Conservation (phyloP, 176 grass and related monocot genomes). For the Zizania latifolia region DNA sequence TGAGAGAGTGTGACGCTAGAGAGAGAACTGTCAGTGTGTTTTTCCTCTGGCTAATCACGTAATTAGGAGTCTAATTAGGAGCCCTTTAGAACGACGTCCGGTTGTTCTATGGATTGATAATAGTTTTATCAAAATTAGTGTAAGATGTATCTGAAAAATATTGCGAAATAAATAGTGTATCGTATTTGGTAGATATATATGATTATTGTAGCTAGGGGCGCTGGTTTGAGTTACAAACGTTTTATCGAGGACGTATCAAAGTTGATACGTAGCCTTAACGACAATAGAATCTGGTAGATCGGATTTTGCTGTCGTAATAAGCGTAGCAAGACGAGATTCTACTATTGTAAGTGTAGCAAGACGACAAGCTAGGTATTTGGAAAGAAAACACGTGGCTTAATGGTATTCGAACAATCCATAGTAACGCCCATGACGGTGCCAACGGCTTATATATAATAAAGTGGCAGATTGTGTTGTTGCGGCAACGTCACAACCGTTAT, state of each 20-base stretch:
- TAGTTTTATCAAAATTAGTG: no score
- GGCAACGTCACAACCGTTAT: no score
- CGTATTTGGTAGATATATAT: background rate
- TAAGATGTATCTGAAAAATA: background rate
- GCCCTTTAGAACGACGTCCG: no score
- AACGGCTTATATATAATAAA: no score
- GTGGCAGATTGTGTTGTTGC: no score
- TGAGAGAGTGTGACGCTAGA: background rate
- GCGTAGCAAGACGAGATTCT: background rate
- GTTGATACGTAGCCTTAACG: background rate
- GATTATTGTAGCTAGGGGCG: background rate
- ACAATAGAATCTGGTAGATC: background rate
- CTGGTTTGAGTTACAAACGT: background rate
- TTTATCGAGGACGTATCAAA: background rate
- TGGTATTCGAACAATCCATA: no score
- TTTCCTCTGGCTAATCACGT: no score
- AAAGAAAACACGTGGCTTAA: background rate
- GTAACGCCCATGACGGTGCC: no score
- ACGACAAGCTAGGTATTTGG: background rate
- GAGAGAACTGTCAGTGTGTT: no score
- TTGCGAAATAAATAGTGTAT: background rate
- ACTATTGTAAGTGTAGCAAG: background rate
- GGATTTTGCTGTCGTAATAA: no score
- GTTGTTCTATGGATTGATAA: background rate
- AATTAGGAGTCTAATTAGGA: no score